phyloP scores from a whole-genome alignment of 352 stramenopile species.

The Pythium monospermum region DNA sequence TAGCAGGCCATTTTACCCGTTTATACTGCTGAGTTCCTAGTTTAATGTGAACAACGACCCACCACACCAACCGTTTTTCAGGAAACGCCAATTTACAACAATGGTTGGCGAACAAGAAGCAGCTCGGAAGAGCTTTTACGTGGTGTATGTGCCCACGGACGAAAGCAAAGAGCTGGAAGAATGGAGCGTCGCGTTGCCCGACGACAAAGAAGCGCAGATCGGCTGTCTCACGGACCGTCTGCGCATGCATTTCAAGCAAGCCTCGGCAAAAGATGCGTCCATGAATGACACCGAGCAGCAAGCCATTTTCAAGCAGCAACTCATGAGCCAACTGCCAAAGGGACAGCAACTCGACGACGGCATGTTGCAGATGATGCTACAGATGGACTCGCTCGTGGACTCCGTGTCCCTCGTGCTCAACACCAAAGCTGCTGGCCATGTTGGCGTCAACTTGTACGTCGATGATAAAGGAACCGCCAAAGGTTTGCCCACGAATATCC shows the following conservation, averaged over 20 bases:
- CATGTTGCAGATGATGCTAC: slow-evolving; percentile 84
- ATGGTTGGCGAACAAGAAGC: slow-evolving; percentile 59
- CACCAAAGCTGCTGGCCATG: slow-evolving; percentile 53
- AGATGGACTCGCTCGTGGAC: slow-evolving; percentile 86
- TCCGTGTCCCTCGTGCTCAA: slow-evolving; percentile 86
- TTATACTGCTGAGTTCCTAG: not conserved
- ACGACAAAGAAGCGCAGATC: slow-evolving; percentile 76
- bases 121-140: slow-evolving; percentile 54
- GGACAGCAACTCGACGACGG: slow-evolving; percentile 55
- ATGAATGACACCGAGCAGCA: slow-evolving; percentile 45
- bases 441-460: slow-evolving; percentile 88
- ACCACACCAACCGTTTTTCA: not conserved
- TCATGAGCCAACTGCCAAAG: slow-evolving; percentile 65
- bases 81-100: too few relatives aligned
- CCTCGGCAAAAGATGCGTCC: slow-evolving; percentile 17
- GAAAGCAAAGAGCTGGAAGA: slow-evolving; percentile 55
- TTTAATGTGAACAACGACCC: too few relatives aligned
- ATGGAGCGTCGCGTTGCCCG: slow-evolving; percentile 58
- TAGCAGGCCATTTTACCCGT: not conserved
- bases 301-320: slow-evolving; percentile 79
- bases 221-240: slow-evolving; percentile 80
- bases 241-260: slow-evolving; percentile 69
- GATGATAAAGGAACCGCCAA: slow-evolving; percentile 89
- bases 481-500: slow-evolving; percentile 66
- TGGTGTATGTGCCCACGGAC: slow-evolving; percentile 67